Evolutionary conservation across 768 basidiomycete species (phyloP).

Genomic region (Podaxis rugospora): DNA sequence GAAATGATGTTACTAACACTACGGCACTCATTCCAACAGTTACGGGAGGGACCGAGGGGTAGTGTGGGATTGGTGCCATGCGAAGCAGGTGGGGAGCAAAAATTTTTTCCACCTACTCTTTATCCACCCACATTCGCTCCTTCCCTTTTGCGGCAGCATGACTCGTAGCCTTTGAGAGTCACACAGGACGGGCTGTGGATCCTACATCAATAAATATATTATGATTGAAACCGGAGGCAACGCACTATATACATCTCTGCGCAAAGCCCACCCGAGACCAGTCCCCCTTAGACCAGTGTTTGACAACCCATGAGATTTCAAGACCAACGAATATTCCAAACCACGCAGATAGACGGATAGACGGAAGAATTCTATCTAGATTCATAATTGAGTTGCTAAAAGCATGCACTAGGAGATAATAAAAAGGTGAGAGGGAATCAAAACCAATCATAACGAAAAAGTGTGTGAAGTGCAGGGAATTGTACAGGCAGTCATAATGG

Average conservation of each 20-base stretch:
- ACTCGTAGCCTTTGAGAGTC: neutral
- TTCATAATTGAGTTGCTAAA: constrained; percentile 6
- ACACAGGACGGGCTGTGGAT: neutral
- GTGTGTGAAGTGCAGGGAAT: neutral
- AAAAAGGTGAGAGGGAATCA: neutral
- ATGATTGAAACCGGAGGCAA: neutral
- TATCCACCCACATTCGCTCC: neutral
- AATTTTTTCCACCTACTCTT: neutral
- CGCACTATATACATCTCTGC: neutral
- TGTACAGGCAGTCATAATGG: constrained; percentile 1
- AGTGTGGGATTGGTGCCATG: neutral
- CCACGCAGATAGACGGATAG: neutral
- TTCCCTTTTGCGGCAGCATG: neutral
- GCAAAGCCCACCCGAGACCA: neutral
- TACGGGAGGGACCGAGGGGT: neutral
- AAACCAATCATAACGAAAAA: constrained; percentile 4
- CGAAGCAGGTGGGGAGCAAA: neutral
- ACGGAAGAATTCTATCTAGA: constrained; percentile 9
- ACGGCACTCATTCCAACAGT: neutral
- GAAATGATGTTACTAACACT: neutral
- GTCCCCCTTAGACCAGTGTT: neutral
- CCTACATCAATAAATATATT: neutral
- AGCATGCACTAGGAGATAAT: constrained; percentile 5
- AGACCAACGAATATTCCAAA: neutral
- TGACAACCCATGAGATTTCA: neutral